Percentiles rank a stretch among this genome's conserved stretches.
These are phyloP conservation scores for Blepharisma japonicum DNA, from an alignment of 73 alveolate species.

Conservation along the genomic window DNA sequence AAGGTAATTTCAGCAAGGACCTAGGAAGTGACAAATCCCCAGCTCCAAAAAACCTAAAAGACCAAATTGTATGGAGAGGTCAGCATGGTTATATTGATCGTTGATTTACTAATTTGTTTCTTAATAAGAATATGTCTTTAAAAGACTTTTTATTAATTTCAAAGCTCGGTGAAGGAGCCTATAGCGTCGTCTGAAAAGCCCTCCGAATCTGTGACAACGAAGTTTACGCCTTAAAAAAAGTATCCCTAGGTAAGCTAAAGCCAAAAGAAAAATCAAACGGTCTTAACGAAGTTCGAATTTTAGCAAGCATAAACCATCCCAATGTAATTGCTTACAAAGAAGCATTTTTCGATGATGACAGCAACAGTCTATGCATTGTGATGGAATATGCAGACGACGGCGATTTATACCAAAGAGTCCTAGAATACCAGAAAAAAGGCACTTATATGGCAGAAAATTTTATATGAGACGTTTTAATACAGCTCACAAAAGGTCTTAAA, in stretches of 20 bases:
- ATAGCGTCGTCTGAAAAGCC: slow-evolving; percentile 79
- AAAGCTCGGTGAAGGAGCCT: slow-evolving; percentile 89
- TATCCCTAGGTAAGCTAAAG: slow-evolving; percentile 43
- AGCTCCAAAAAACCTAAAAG: neutral
- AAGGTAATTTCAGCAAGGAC: neutral
- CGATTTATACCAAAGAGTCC: slow-evolving; percentile 35
- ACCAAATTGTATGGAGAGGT: neutral
- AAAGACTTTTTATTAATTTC: slow-evolving; percentile 45
- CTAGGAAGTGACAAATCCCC: neutral
- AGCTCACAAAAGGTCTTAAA: slow-evolving; percentile 17
- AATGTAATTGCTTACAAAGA: slow-evolving; percentile 61
- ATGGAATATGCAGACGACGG: slow-evolving; percentile 51
- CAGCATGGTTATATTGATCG: neutral
- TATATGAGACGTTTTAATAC: neutral
- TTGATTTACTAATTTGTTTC: neutral
- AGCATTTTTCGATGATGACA: slow-evolving; percentile 69
- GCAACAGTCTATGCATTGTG: slow-evolving; percentile 70
- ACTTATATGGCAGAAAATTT: slow-evolving; percentile 37
- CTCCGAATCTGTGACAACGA: slow-evolving; percentile 58
- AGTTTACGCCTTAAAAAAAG: slow-evolving; percentile 70
- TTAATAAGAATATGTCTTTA: slow-evolving; percentile 15
- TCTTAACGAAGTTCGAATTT: slow-evolving; percentile 67
- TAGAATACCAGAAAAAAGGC: slow-evolving; percentile 51
- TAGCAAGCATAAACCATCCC: slow-evolving; percentile 68
- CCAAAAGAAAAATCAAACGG: slow-evolving; percentile 64